A percentile compares a stretch with the other conserved stretches of the same genome.
Evolutionary conservation across 768 basidiomycete species (phyloP).

Genomic region (Calocybe gangraenosa): DNA sequence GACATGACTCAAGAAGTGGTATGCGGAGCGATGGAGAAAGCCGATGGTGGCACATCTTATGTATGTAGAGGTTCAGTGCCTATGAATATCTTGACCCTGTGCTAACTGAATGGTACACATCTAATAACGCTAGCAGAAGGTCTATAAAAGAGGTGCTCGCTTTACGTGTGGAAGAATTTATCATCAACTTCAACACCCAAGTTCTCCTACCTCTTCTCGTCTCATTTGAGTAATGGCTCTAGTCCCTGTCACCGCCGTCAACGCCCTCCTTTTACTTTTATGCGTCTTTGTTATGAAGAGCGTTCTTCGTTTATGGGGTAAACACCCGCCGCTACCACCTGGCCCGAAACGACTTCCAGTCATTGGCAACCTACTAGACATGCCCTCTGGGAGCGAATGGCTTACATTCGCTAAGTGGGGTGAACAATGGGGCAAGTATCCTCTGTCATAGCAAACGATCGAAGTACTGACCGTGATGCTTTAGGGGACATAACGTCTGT

Average conservation of each 20-base stretch:
- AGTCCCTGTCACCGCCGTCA: conserved; percentile 22
- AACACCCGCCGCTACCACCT: conserved; percentile 34
- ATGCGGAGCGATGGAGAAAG: too few species aligned
- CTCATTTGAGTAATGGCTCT: conserved; percentile 23
- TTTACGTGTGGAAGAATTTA: conserved; percentile 16
- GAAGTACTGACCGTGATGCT: conserved; percentile 16
- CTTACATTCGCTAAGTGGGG: conserved; percentile 48
- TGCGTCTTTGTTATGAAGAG: conserved; percentile 31
- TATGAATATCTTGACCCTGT: too few species aligned
- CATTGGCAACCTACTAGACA: conserved; percentile 50
- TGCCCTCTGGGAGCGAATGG: conserved; percentile 49
- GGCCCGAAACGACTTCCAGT: conserved; percentile 52
- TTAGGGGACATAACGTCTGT: conserved; percentile 55
- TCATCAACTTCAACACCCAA: conserved; percentile 15
- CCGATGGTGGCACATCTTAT: too few species aligned
- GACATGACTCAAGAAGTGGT: too few species aligned
- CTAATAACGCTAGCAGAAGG: conserved; percentile 27
- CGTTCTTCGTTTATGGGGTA: conserved; percentile 20
- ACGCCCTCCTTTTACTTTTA: conserved; percentile 29
- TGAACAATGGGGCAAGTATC: too few species aligned
- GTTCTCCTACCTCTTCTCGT: conserved; percentile 22
- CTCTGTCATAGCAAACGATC: too few species aligned
- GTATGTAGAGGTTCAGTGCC: too few species aligned
- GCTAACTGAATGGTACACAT: too few species aligned
- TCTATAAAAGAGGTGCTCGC: conserved; percentile 30